Conservation (phyloP, 2,329 filamentous ascomycete species). For the Exophiala lecanii-corni region DNA sequence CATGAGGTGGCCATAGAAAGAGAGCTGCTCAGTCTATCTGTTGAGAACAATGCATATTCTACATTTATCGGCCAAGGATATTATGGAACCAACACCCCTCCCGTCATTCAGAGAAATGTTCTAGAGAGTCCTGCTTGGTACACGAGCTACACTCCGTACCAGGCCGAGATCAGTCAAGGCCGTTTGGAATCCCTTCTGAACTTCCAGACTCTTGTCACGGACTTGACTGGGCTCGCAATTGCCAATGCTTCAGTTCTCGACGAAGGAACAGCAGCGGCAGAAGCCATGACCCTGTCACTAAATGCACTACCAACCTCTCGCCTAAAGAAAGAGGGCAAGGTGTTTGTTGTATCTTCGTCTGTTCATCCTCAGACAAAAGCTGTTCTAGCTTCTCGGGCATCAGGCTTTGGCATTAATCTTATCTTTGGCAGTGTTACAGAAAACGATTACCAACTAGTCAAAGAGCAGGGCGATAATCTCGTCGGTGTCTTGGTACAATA, state of each 20-base stretch:
- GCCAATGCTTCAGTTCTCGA: constrained; percentile 89
- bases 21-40: constrained; percentile 40
- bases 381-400: constrained; percentile 77
- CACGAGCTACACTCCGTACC: constrained; percentile 95
- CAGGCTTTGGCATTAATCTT: constrained; percentile 85
- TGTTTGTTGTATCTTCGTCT: constrained; percentile 75
- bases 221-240: constrained; percentile 80
- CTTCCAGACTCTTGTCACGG: constrained; percentile 88
- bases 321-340: constrained; percentile 70
- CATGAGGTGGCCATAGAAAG: constrained; percentile 42
- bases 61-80: constrained; percentile 85
- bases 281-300: constrained; percentile 91
- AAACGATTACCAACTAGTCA: constrained; percentile 60
- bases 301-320: constrained; percentile 67
- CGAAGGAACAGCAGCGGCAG: constrained; percentile 85
- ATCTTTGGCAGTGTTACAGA: constrained; percentile 67
- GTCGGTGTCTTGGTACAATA: constrained; percentile 94
- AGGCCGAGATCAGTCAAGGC: constrained; percentile 95
- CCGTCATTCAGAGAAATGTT: constrained; percentile 88
- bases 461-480: constrained; percentile 72
- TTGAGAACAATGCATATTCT: constrained; percentile 55
- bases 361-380: constrained; percentile 82
- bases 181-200: constrained; percentile 88
- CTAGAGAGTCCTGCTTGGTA: constrained; percentile 95
- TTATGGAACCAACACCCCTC: constrained; percentile 77